Conservation (phyloP, 202 grass and related monocot species). For the Setaria italica region DNA sequence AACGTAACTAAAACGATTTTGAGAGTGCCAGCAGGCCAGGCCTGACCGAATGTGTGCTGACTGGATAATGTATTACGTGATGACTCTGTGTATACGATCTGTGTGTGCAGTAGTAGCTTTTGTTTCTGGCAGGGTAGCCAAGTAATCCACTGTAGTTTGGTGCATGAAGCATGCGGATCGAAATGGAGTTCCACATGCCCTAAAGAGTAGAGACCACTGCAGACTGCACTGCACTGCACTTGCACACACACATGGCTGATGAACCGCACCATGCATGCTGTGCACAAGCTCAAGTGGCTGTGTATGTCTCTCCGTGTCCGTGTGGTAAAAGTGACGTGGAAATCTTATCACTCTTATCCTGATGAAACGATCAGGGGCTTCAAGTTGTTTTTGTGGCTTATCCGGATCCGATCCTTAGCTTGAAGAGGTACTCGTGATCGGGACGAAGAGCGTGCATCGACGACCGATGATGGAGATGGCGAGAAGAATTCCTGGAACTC, state of each 20-base stretch:
- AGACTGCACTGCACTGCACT: neutral
- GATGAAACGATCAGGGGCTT: neutral
- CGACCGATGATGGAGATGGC: conserved; percentile 2
- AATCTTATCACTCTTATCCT: conserved; percentile 27
- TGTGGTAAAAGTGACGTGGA: conserved; percentile 20
- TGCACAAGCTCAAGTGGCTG: neutral
- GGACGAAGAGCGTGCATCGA: neutral
- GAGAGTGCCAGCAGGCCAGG: too few species aligned
- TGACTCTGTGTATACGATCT: too few species aligned
- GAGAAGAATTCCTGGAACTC: conserved; percentile 24
- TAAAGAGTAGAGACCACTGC: neutral
- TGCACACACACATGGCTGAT: neutral
- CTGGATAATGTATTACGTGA: too few species aligned
- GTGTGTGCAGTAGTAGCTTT: too few species aligned
- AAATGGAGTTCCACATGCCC: neutral
- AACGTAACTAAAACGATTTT: neutral
- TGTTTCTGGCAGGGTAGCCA: too few species aligned
- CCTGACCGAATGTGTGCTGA: too few species aligned
- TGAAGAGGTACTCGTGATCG: neutral
- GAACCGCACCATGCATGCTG: neutral
- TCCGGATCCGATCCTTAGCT: neutral
- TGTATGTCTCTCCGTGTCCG: too few species aligned
- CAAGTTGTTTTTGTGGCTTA: conserved; percentile 28
- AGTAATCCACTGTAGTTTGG: too few species aligned
- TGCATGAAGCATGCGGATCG: neutral